phyloP scores from a whole-genome alignment of 495 filamentous ascomycete genomes.

The Hypoxylon fragiforme region DNA sequence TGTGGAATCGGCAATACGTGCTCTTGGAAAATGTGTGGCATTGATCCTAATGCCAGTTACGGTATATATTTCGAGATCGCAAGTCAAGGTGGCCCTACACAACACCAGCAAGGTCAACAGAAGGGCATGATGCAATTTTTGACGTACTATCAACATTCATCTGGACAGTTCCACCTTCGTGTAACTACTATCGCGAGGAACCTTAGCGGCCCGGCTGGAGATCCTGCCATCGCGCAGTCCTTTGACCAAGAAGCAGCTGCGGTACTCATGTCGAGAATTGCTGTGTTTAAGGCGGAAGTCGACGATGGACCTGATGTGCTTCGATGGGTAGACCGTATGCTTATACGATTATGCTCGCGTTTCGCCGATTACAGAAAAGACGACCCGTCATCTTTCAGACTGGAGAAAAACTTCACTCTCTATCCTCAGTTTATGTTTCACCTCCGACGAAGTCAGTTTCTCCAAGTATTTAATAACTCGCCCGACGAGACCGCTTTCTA shows the following conservation, averaged over 20 bases:
- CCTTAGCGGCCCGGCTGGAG: conserved; percentile 90
- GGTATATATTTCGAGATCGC: conserved; percentile 98
- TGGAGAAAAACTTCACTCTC: conserved; percentile 99
- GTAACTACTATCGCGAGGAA: conserved; percentile 93
- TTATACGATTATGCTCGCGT: conserved; percentile 92
- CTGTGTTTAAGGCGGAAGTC: conserved; percentile 98
- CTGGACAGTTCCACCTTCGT: conserved; percentile 91
- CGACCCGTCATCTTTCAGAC: conserved; percentile 93
- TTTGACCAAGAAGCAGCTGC: conserved; percentile 99
- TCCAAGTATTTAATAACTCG: conserved; percentile 99
- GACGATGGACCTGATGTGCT: conserved; percentile 99
- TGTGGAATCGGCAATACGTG: conserved; percentile 99
- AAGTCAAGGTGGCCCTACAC: conserved; percentile 84
- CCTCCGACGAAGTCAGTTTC: conserved; percentile 91
- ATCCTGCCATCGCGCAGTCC: conserved; percentile 95
- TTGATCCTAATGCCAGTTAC: conserved; percentile 91
- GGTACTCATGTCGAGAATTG: conserved; percentile 97
- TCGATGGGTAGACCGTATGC: conserved; percentile 98
- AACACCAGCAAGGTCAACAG: conserved; percentile 82
- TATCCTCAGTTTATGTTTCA: conserved; percentile 99
- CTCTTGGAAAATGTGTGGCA: conserved; percentile 99
- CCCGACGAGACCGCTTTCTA: conserved; percentile 99
- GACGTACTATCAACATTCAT: conserved; percentile 98
- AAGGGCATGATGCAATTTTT: conserved; percentile 98
- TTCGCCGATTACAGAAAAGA: conserved; percentile 99